These are phyloP conservation scores for Peribolospora baueri DNA, from an alignment of 768 basidiomycete genomes.

Conservation along the genomic window DNA sequence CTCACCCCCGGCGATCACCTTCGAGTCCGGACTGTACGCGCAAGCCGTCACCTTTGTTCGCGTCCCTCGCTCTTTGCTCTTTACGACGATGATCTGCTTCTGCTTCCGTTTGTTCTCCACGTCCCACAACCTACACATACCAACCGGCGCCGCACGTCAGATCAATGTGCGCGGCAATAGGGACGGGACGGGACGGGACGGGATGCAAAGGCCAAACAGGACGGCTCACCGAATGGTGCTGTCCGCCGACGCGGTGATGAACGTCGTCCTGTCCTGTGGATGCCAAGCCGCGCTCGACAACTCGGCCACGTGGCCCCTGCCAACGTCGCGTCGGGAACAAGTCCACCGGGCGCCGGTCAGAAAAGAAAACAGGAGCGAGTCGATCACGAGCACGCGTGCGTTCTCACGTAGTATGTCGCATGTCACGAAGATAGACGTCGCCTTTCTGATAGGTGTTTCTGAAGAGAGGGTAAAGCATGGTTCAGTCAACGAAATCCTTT, in stretches of 20 bases:
- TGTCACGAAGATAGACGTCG: slow-evolving; percentile 92
- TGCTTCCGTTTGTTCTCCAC: slow-evolving; percentile 77
- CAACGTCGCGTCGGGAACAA: not conserved
- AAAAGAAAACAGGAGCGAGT: not conserved
- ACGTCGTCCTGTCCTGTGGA: slow-evolving; percentile 55
- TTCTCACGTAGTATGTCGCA: slow-evolving; percentile 87
- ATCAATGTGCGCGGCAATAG: no score
- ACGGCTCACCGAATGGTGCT: slow-evolving; percentile 59
- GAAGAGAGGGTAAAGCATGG: slow-evolving; percentile 16
- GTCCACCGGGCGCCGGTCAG: not conserved
- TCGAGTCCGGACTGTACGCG: slow-evolving; percentile 72
- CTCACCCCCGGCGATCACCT: slow-evolving; percentile 46
- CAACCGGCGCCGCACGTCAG: slow-evolving; percentile 3
- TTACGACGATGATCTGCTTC: slow-evolving; percentile 85
- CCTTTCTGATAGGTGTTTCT: slow-evolving; percentile 46
- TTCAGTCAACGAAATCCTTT: slow-evolving; percentile 21
- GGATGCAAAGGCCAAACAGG: slow-evolving; percentile 1
- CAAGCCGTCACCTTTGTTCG: slow-evolving; percentile 75
- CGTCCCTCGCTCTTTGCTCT: slow-evolving; percentile 81
- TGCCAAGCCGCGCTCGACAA: slow-evolving; percentile 78
- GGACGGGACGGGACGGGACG: no score
- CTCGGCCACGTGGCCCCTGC: slow-evolving; percentile 87
- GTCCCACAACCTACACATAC: slow-evolving; percentile 63
- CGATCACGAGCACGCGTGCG: not conserved
- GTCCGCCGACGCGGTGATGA: slow-evolving; percentile 86